Percentiles rank a stretch among this genome's conserved stretches.
These are phyloP conservation scores for Pyrenochaeta sp. DNA, from an alignment of 2,329 filamentous ascomycete genomes.

Conservation along the genomic window DNA sequence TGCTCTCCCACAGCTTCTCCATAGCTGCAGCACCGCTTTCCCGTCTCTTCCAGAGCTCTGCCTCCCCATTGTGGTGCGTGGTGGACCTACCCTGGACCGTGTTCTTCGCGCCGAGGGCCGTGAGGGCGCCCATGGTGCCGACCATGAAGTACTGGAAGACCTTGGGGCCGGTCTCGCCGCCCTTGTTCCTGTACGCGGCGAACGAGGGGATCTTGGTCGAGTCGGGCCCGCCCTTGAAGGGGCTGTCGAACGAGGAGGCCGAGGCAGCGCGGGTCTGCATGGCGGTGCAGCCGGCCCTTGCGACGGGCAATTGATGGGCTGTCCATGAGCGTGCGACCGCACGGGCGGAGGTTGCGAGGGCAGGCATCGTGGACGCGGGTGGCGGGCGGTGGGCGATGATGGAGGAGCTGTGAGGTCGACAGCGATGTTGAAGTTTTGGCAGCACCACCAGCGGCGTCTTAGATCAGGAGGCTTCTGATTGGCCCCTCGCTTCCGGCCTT, in stretches of 20 bases:
- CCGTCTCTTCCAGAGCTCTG: slow-evolving; percentile 12
- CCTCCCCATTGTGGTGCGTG: slow-evolving; percentile 9
- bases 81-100: slow-evolving; percentile 87
- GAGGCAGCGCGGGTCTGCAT: slow-evolving; percentile 54
- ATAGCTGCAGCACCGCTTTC: slow-evolving; percentile 2
- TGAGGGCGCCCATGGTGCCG: slow-evolving; percentile 89
- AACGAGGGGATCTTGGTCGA: slow-evolving; percentile 84
- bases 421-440: slow-evolving; percentile 34
- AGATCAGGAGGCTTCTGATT: slow-evolving; percentile 24
- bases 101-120: slow-evolving; percentile 93
- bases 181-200: slow-evolving; percentile 81
- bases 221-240: slow-evolving; percentile 61
- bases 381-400: slow-evolving; percentile 32
- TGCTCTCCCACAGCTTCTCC: slow-evolving; percentile 19
- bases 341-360: slow-evolving; percentile 56
- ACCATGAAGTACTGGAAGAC: slow-evolving; percentile 99
- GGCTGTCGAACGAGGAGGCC: slow-evolving; percentile 59
- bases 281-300: slow-evolving; percentile 54
- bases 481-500: slow-evolving; percentile 9
- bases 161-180: slow-evolving; percentile 75
- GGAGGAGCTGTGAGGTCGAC: slow-evolving; percentile 14
- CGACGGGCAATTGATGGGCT: slow-evolving; percentile 55
- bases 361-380: slow-evolving; percentile 55
- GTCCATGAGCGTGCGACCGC: slow-evolving; percentile 57
- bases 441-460: slow-evolving; percentile 1